A percentile compares a stretch with the other conserved stretches of the same genome.
These are phyloP conservation scores for Cucumis hystrix DNA, from an alignment of 306 rosid species.

Conservation along the genomic window DNA sequence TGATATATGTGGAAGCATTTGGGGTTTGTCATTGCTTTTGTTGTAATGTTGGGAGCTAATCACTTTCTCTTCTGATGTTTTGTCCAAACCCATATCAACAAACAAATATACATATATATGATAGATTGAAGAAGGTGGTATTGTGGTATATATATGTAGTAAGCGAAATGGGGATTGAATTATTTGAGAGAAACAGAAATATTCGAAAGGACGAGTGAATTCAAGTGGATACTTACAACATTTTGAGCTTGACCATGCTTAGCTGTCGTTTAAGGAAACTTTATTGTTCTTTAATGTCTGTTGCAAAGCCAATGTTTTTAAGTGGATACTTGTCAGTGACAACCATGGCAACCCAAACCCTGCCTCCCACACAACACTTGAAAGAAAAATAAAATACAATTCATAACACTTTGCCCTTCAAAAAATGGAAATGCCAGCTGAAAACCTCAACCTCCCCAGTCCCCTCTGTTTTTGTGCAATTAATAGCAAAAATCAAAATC, in stretches of 20 bases:
- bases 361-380: background rate
- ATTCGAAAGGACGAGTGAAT: background rate
- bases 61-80: too few species aligned
- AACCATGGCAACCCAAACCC: constrained; percentile 1
- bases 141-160: background rate
- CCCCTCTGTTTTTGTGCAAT: background rate
- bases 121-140: background rate
- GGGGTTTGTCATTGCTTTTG: too few species aligned
- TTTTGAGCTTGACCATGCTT: constrained; percentile 1
- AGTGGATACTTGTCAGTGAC: constrained; percentile 5
- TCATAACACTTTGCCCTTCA: background rate
- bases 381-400: background rate
- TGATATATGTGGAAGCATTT: too few species aligned
- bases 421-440: background rate
- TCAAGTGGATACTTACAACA: constrained; percentile 7
- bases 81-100: too few species aligned
- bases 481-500: background rate
- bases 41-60: too few species aligned
- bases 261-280: constrained; percentile 8
- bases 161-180: background rate
- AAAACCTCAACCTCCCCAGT: background rate
- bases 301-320: constrained; percentile 4
- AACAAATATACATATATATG: too few species aligned
- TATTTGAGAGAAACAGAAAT: background rate
- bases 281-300: constrained; percentile 7